phyloP scores from a whole-genome alignment of 148 eudicot species.

The Persicaria tinctoria region DNA sequence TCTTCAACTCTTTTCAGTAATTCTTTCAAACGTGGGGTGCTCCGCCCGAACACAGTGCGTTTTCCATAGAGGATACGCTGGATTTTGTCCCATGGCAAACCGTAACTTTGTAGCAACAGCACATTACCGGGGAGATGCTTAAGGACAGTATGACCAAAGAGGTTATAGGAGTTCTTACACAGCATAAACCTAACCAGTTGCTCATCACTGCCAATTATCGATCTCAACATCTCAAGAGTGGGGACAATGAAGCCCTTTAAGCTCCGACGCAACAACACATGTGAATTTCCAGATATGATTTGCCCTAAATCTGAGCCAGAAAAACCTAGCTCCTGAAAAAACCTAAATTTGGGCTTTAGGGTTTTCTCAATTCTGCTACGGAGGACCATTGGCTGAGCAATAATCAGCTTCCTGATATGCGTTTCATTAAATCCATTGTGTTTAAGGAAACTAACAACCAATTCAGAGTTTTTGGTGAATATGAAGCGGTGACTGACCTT shows the following conservation, averaged over 20 bases:
- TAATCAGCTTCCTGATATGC: slow-evolving; percentile 8
- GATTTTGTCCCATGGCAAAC: neutral
- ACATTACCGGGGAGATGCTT: neutral
- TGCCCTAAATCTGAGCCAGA: slow-evolving; percentile 10
- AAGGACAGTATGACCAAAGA: neutral
- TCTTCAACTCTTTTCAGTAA: neutral
- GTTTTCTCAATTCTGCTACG: slow-evolving; percentile 7
- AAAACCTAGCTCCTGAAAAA: slow-evolving; percentile 12
- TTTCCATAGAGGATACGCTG: neutral
- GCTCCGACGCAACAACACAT: neutral
- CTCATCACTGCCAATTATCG: neutral
- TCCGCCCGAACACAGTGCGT: neutral
- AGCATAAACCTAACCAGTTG: neutral
- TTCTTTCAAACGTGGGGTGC: neutral
- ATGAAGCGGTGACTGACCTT: slow-evolving; percentile 6
- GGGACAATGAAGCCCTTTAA: slow-evolving; percentile 13
- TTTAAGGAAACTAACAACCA: slow-evolving; percentile 8
- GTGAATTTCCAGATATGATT: neutral
- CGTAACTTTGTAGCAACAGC: neutral
- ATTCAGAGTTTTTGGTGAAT: neutral
- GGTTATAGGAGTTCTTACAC: neutral
- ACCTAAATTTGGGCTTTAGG: slow-evolving; percentile 19
- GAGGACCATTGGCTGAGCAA: neutral
- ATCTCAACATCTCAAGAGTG: neutral
- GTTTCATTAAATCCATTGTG: neutral